Base-by-base conservation (phyloP, 805 yeast genomes). In the Zygosaccharomyces lentus region DNA sequence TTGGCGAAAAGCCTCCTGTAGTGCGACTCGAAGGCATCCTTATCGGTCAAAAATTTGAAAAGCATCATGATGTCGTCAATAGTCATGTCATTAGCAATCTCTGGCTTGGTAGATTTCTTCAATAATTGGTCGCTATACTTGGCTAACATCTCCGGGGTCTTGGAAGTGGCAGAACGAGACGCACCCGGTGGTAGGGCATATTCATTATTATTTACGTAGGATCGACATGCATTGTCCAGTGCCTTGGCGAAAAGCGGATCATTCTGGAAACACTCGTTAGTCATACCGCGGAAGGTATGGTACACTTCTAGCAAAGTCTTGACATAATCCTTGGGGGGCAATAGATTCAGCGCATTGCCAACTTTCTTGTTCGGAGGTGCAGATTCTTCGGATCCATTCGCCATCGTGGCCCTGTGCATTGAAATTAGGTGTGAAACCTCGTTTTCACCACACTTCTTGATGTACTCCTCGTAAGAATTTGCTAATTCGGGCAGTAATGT, bases 11-110 rank as follows among this genome's bases (percentile, higher is more conserved):
- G 73, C 52, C 97, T 80, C 66, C 97, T 81, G 67, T 93, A 93
- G 70, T 87, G 85, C 50, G 83, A 84, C 69, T 93, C 98, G 68
- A 93, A 95, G 34, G 93, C 87, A 70, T 95, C 98, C 65, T 89
- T 90, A 64, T 93, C 98, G 36, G 87, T 89, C 48, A 95, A 76
- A 62, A 86, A 91, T 60, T 82, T 83, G 73, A 93, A 87, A 23
- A 93, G 74, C 12, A 82, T 78, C 86, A 91, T 87, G 57, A 93
- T 77, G 59, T 90, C 93, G 55, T 85, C 90, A 38, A 85, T 80
- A 43, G 81, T 80, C 82, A 90, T 80, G 60, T 84, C 91, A 48
- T 73, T 70, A n/a, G 77, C 70, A 12, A 77, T 72, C 51, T 84
- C 90, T 48, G 81, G 85, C 61, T 83, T 84, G 38, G 80, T 75